phyloP scores from a whole-genome alignment of 1,284 basidiomycete species.

The Trametes versicolor region DNA sequence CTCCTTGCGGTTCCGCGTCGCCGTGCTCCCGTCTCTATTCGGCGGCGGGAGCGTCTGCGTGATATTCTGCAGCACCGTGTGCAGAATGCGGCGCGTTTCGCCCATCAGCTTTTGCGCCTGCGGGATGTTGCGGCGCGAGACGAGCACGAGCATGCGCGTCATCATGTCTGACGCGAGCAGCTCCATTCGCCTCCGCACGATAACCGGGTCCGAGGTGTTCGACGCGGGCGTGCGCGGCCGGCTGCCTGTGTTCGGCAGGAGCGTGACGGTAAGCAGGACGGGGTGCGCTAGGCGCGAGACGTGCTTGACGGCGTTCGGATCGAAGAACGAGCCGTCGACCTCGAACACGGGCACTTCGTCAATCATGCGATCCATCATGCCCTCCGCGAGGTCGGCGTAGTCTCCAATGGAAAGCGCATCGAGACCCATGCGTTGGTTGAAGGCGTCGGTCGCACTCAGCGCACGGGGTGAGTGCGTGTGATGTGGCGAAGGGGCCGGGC shows the following conservation, averaged over 20 bases:
- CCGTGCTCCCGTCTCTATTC: constrained; percentile 51
- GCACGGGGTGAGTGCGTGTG: constrained; percentile 43
- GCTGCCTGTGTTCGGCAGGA: constrained; percentile 67
- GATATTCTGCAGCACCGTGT: constrained; percentile 85
- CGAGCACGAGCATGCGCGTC: constrained; percentile 89
- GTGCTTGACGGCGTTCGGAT: constrained; percentile 83
- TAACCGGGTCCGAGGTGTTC: constrained; percentile 78
- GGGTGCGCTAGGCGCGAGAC: constrained; percentile 89
- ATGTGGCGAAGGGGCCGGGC: constrained; percentile 35
- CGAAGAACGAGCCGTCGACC: constrained; percentile 92
- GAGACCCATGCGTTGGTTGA: constrained; percentile 83
- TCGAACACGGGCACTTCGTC: constrained; percentile 94
- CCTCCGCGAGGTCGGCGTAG: constrained; percentile 74
- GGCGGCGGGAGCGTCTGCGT: constrained; percentile 70
- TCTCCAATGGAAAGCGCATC: constrained; percentile 79
- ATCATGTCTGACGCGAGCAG: constrained; percentile 95
- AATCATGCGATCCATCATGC: constrained; percentile 91
- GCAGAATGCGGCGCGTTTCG: constrained; percentile 89
- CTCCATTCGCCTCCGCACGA: constrained; percentile 94
- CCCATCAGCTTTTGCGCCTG: constrained; percentile 89
- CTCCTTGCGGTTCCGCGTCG: constrained; percentile 78
- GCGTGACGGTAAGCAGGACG: constrained; percentile 87
- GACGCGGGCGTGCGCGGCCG: constrained; percentile 56
- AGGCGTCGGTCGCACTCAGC: constrained; percentile 81
- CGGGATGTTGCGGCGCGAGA: constrained; percentile 85